A percentile compares a stretch with the other conserved stretches of the same genome.
These are phyloP conservation scores for Fibroporia radiculosa DNA, from an alignment of 768 basidiomycete genomes.

Conservation along the genomic window DNA sequence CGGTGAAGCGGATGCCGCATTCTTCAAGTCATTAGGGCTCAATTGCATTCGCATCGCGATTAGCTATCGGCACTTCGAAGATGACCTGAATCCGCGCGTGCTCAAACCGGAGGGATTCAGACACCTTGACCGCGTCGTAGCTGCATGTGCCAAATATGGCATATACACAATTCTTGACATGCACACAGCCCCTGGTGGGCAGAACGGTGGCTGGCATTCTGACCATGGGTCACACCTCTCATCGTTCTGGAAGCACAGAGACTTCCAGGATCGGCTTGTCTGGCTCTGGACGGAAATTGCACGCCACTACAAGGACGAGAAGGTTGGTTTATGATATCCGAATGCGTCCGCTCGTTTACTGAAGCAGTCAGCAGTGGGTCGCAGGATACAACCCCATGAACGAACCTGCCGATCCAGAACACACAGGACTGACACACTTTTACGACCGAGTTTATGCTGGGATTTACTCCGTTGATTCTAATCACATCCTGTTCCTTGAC, in stretches of 20 bases:
- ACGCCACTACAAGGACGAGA: slow-evolving; percentile 42
- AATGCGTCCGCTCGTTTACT: too few species aligned
- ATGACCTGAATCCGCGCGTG: slow-evolving; percentile 76
- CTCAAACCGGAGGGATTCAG: slow-evolving; percentile 72
- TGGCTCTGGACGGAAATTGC: slow-evolving; percentile 78
- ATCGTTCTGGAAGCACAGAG: slow-evolving; percentile 77
- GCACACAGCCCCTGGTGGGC: slow-evolving; percentile 69
- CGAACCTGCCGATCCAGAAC: slow-evolving; percentile 70
- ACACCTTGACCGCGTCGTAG: slow-evolving; percentile 76
- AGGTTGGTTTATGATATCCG: background rate
- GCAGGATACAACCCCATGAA: slow-evolving; percentile 88
- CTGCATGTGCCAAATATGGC: slow-evolving; percentile 67
- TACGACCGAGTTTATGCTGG: slow-evolving; percentile 66
- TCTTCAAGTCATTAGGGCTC: slow-evolving; percentile 72
- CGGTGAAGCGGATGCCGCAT: slow-evolving; percentile 63
- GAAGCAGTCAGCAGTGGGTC: slow-evolving; percentile 41
- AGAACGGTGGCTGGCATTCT: slow-evolving; percentile 79
- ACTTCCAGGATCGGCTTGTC: slow-evolving; percentile 73
- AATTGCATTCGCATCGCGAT: slow-evolving; percentile 77
- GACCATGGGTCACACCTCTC: slow-evolving; percentile 66
- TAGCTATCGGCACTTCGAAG: slow-evolving; percentile 73
- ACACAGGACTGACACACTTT: slow-evolving; percentile 55
- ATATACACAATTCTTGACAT: slow-evolving; percentile 81
- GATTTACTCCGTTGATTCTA: slow-evolving; percentile 61
- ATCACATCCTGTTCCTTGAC: slow-evolving; percentile 75